These are phyloP conservation scores for Phytophthora ramorum DNA, from an alignment of 352 stramenopile species.

Conservation along the genomic window DNA sequence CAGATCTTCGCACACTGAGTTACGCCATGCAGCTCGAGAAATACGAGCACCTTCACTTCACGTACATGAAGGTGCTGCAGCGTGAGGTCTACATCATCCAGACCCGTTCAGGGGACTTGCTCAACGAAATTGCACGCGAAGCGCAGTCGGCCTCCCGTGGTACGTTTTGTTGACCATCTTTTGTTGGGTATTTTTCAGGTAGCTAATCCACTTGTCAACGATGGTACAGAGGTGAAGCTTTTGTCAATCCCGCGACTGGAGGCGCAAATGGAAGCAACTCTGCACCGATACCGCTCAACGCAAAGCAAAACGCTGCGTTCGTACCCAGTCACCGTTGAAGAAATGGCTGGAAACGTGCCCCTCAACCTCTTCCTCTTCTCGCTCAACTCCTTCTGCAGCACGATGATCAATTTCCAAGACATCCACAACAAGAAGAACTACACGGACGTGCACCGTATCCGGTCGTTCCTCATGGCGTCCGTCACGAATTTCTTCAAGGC, in stretches of 20 bases:
- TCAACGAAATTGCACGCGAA: conserved; percentile 72
- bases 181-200: conserved; percentile 1
- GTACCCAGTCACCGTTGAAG: conserved; percentile 57
- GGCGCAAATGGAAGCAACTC: conserved; percentile 69
- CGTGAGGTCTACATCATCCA: conserved; percentile 84
- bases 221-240: conserved; percentile 53
- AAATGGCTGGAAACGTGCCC: conserved; percentile 77
- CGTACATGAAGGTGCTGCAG: conserved; percentile 79
- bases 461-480: conserved; percentile 54
- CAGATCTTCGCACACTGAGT: conserved; percentile 72
- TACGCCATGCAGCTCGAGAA: conserved; percentile 83
- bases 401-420: conserved; percentile 72
- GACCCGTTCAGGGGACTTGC: conserved; percentile 61
- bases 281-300: conserved; percentile 67
- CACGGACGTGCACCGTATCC: conserved; percentile 49
- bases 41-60: conserved; percentile 73
- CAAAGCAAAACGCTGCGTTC: conserved; percentile 62
- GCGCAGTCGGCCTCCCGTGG: conserved; percentile 54
- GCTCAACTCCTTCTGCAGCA: conserved; percentile 81
- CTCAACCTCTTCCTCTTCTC: conserved; percentile 86
- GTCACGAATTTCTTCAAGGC: conserved; percentile 55
- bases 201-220: neutral
- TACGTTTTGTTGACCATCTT: conserved; percentile 23
- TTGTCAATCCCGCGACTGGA: conserved; percentile 55
- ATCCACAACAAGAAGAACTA: conserved; percentile 72